These are phyloP conservation scores for Bimuria novae-zelandiae DNA, from an alignment of 2,329 filamentous ascomycete genomes.

Conservation along the genomic window DNA sequence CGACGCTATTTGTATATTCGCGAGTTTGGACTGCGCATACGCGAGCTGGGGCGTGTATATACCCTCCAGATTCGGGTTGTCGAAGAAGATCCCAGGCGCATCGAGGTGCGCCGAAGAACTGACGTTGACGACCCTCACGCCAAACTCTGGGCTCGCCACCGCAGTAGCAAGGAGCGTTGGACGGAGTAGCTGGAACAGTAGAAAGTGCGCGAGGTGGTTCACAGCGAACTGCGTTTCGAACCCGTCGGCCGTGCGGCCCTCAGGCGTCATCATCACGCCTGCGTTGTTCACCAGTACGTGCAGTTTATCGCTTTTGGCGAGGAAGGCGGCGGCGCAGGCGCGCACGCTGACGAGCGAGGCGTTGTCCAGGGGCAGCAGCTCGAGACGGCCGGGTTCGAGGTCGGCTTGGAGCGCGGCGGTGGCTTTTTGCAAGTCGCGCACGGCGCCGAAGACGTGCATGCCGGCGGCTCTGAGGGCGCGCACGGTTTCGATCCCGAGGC, in stretches of 20 bases:
- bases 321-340: slow-evolving; percentile 9
- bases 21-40: slow-evolving; percentile 58
- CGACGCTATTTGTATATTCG: slow-evolving; percentile 58
- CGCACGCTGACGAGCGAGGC: neutral
- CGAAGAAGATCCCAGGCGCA: slow-evolving; percentile 33
- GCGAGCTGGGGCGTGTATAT: slow-evolving; percentile 46
- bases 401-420: neutral
- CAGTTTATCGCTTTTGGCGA: slow-evolving; percentile 3
- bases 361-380: neutral
- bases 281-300: slow-evolving; percentile 31
- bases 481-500: slow-evolving; percentile 22
- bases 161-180: slow-evolving; percentile 47
- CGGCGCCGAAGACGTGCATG: slow-evolving; percentile 50
- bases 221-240: slow-evolving; percentile 44
- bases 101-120: slow-evolving; percentile 51
- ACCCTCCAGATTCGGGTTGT: slow-evolving; percentile 49
- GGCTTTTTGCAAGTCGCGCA: slow-evolving; percentile 39
- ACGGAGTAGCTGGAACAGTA: slow-evolving; percentile 52
- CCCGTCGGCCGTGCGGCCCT: slow-evolving; percentile 27
- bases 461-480: slow-evolving; percentile 51
- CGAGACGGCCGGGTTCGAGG: neutral
- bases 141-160: slow-evolving; percentile 42
- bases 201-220: slow-evolving; percentile 53
- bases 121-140: slow-evolving; percentile 55
- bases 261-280: slow-evolving; percentile 35